Evolutionary conservation across 2,329 filamentous ascomycete species (phyloP).

Genomic region (Hirsutella thompsonii): DNA sequence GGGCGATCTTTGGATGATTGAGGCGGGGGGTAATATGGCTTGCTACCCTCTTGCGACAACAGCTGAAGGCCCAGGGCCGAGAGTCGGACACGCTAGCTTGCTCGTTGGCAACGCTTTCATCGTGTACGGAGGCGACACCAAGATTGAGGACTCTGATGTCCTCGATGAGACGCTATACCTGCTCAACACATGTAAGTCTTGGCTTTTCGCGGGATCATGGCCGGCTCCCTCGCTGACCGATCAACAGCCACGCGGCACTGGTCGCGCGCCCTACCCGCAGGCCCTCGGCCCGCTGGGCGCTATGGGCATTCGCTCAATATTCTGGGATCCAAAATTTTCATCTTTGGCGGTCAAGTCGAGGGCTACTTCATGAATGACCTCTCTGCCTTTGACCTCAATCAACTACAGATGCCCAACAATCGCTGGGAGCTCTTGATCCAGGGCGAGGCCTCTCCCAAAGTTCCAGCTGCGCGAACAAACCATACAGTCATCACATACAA

Average conservation of each 20-base stretch:
- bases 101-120: conserved; percentile 98
- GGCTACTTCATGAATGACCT: conserved; percentile 98
- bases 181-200: conserved; percentile 80
- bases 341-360: conserved; percentile 95
- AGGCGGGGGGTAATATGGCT: conserved; percentile 74
- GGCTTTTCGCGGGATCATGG: neutral
- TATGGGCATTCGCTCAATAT: conserved; percentile 97
- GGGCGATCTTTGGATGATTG: conserved; percentile 95
- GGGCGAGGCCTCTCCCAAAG: conserved; percentile 37
- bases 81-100: conserved; percentile 87
- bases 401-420: conserved; percentile 80
- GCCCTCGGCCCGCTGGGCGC: conserved; percentile 72
- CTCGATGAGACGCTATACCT: conserved; percentile 94
- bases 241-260: conserved; percentile 82
- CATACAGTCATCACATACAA: conserved; percentile 86
- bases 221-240: conserved; percentile 7
- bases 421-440: conserved; percentile 86
- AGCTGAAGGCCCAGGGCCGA: conserved; percentile 83
- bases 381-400: conserved; percentile 89
- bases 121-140: conserved; percentile 96
- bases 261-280: conserved; percentile 84
- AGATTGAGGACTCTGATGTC: conserved; percentile 83
- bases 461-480: conserved; percentile 85
- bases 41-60: conserved; percentile 89
- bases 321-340: conserved; percentile 88